Base-by-base conservation (phyloP, 345 rosid species). In the Microcos paniculata region DNA sequence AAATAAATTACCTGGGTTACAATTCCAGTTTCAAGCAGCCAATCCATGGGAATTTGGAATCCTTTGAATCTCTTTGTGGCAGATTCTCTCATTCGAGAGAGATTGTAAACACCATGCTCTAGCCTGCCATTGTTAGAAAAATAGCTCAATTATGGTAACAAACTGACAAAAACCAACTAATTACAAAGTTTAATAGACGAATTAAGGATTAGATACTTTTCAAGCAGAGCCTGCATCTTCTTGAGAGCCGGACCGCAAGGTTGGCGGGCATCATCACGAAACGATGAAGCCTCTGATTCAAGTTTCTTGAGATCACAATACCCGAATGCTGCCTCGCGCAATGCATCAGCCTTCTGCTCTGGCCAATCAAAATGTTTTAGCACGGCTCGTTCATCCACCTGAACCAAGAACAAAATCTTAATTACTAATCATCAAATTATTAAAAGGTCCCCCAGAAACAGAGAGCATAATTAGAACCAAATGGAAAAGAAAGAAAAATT, bases 21-120 rank as follows among this genome's bases (percentile, higher is more conserved):
- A 19, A 92, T 87, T 53, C 98, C 99, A 46, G 88, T 89, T 78
- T 96, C 99, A 43, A 92, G 94, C 97, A 96, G 91, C 99, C 99
- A 96, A 55, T 87, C 88, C 80, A 79, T 85, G 33, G 99, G 98
- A 84, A 96, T 94, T 38, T 82, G 94, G 69, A 90, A 91, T 19
- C 78, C 84, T 75, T 81, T 91, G 77, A 84, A 96, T 70, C 95
- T 82, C 5, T 82, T 89, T 0, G 93, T 80, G 0, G 97, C 91
- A 0, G 99, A 92, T 88, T 96, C 99, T 74, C 90, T 89, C 97
- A 96, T 90, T 75, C 94, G 82, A 26, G 97, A 92, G 18, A 96
- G 83, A 82, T 91, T 92, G 81, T 96, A 92, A 43, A 90, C 97
- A 15, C 98, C 92, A 58, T 92, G 98, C 87, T 94, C 98, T 79